phyloP scores from a whole-genome alignment of 495 filamentous ascomycete genomes.

The Aspergillus haitiensis region DNA sequence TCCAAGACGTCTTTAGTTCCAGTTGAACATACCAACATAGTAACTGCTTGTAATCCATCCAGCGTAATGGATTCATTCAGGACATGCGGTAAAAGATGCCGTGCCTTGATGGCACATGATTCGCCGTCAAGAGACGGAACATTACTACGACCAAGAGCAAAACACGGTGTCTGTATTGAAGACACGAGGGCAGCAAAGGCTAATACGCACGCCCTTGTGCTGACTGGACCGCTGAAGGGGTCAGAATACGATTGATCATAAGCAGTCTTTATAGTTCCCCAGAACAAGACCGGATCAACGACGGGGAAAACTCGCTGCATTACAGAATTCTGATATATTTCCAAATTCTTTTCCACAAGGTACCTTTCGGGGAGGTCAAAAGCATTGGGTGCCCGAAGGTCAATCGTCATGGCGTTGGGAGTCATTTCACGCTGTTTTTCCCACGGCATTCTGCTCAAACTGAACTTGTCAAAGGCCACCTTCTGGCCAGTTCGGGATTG shows the following conservation, averaged over 20 bases:
- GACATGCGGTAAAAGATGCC: constrained; percentile 42
- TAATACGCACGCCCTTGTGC: constrained; percentile 44
- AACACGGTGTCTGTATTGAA: constrained; percentile 27
- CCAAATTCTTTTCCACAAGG: constrained; percentile 25
- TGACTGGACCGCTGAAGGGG: constrained; percentile 24
- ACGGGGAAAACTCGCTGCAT: constrained; percentile 48
- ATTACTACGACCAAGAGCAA: background rate
- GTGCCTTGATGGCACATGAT: constrained; percentile 35
- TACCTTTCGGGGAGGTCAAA: constrained; percentile 35
- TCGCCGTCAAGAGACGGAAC: constrained; percentile 37
- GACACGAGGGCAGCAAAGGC: constrained; percentile 45
- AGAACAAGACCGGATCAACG: constrained; percentile 42
- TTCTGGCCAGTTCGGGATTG: constrained; percentile 46
- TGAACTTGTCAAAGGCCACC: constrained; percentile 39
- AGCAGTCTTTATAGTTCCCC: constrained; percentile 41
- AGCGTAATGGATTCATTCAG: constrained; percentile 42
- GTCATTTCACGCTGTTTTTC: constrained; percentile 35
- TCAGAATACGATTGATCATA: constrained; percentile 30
- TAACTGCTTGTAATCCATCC: constrained; percentile 44
- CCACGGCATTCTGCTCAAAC: constrained; percentile 34
- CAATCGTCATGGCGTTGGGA: constrained; percentile 28
- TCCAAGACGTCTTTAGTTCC: too few species aligned
- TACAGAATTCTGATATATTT: constrained; percentile 27
- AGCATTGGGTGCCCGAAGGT: constrained; percentile 22
- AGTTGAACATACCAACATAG: constrained; percentile 42